Evolutionary conservation across 805 yeast species (phyloP).

Genomic region (Saccharomycopsis selenospora): DNA sequence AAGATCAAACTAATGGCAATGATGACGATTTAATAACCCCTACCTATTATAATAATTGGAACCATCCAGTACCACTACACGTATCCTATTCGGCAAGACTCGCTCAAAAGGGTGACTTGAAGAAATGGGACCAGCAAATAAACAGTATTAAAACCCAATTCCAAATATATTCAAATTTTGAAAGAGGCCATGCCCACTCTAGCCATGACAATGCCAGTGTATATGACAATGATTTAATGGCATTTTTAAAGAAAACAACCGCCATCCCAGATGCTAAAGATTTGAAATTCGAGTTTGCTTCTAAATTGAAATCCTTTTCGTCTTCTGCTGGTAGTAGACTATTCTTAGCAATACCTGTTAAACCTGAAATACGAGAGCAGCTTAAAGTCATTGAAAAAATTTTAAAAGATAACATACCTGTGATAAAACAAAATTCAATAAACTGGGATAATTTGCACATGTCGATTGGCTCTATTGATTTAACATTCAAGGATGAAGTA

Average conservation of each 20-base stretch:
- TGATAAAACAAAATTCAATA: background rate
- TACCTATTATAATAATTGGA: background rate
- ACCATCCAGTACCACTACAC: background rate
- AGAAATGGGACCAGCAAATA: background rate
- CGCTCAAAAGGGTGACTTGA: background rate
- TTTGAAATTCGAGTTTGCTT: background rate
- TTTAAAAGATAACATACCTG: background rate
- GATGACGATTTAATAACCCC: background rate
- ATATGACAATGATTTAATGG: background rate
- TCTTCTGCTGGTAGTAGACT: background rate
- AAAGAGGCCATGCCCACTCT: background rate
- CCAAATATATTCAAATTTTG: background rate
- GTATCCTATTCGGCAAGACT: background rate
- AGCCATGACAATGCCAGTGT: background rate
- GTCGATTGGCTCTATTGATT: background rate
- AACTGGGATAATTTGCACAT: background rate
- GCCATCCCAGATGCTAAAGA: background rate
- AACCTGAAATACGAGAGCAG: background rate
- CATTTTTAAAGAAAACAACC: background rate
- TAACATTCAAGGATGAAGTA: background rate
- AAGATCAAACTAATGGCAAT: too few species aligned
- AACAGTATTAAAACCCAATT: background rate
- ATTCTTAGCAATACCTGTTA: background rate
- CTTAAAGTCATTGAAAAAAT: background rate
- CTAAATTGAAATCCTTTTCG: background rate